A percentile compares a stretch with the other conserved stretches of the same genome.
phyloP scores from a whole-genome alignment of 139 green algal genomes.

The Coelastrella sp. region DNA sequence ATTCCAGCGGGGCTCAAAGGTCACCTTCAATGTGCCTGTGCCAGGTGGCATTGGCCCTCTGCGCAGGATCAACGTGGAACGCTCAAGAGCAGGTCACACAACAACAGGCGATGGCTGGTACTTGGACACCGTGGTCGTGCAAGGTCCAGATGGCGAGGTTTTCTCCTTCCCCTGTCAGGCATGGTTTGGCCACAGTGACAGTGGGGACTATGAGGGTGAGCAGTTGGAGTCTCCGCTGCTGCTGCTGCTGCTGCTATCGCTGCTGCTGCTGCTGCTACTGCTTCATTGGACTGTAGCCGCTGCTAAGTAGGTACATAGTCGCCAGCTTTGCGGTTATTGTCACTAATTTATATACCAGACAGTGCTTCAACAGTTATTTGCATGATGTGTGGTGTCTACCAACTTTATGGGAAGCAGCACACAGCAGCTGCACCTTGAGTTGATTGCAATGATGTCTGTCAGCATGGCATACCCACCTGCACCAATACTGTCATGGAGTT shows the following conservation, averaged over 20 bases:
- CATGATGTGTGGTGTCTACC: too few species aligned
- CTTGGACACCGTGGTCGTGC: constrained; percentile 71
- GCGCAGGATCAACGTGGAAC: constrained; percentile 65
- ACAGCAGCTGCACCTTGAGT: neutral
- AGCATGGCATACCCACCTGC: neutral
- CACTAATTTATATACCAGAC: neutral
- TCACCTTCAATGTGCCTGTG: constrained; percentile 64
- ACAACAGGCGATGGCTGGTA: constrained; percentile 76
- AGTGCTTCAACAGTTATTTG: neutral
- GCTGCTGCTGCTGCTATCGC: neutral
- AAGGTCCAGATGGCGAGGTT: constrained; percentile 54
- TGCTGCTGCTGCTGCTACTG: neutral
- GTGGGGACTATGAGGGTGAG: constrained; percentile 65
- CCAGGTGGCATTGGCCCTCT: constrained; percentile 64
- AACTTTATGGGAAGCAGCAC: neutral
- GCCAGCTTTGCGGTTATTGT: too few species aligned
- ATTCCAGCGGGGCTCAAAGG: constrained; percentile 68
- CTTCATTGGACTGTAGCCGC: neutral
- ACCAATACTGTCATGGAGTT: neutral
- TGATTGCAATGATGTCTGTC: neutral
- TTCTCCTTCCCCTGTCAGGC: constrained; percentile 85
- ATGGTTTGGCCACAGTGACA: constrained; percentile 88
- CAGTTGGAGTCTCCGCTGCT: neutral
- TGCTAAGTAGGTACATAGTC: neutral
- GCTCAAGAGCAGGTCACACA: constrained; percentile 37